Percentiles rank a stretch among this genome's conserved stretches.
These are phyloP conservation scores for Aspergillus sp. DNA, from an alignment of 2,329 filamentous ascomycete genomes.

Conservation along the genomic window DNA sequence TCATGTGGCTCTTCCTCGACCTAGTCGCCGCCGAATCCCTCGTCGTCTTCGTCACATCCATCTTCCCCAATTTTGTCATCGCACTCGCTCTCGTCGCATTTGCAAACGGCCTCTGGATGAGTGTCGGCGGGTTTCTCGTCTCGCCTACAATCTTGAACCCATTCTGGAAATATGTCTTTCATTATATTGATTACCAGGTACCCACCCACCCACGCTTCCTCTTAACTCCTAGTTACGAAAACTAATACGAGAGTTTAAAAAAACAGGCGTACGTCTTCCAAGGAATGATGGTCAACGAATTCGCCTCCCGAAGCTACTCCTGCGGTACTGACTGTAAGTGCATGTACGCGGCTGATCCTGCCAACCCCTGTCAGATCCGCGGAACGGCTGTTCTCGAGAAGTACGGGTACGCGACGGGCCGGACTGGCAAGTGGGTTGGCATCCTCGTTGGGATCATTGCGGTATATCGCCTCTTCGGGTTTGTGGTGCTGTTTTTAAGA, in stretches of 20 bases:
- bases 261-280: constrained; percentile 72
- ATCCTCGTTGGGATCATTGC: constrained; percentile 75
- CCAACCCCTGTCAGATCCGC: constrained; percentile 65
- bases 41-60: constrained; percentile 70
- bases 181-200: constrained; percentile 82
- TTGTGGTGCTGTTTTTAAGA: constrained; percentile 53
- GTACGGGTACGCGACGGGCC: constrained; percentile 67
- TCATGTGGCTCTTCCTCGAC: constrained; percentile 84
- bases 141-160: constrained; percentile 69
- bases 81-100: constrained; percentile 78
- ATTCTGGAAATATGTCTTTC: constrained; percentile 85
- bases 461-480: constrained; percentile 70
- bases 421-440: constrained; percentile 68
- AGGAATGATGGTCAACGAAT: constrained; percentile 93
- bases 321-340: constrained; percentile 64
- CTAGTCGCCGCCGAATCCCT: constrained; percentile 78
- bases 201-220: background rate
- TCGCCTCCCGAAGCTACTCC: constrained; percentile 62
- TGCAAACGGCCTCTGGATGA: constrained; percentile 89
- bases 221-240: background rate
- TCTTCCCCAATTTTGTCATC: constrained; percentile 79
- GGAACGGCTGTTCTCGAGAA: constrained; percentile 68
- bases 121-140: constrained; percentile 79
- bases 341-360: constrained; percentile 67
- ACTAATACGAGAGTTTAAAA: background rate